Evolutionary conservation across 148 eudicot genomes (phyloP).

Genomic region (Heliamphora exappendiculata): DNA sequence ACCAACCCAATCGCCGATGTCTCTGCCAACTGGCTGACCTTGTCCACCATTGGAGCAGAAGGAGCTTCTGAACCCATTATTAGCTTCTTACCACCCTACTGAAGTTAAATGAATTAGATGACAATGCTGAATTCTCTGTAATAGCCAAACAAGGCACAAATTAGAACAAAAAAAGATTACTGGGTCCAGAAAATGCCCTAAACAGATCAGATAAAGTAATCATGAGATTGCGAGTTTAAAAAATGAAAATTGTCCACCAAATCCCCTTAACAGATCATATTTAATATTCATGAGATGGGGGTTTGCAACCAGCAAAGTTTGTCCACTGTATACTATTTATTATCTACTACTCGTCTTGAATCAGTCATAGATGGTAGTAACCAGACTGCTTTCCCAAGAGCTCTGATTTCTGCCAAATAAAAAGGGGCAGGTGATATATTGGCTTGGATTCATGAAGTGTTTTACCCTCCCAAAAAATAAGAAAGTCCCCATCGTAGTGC

Average conservation of each 20-base stretch:
- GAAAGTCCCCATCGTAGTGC: not conserved
- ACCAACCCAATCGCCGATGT: constrained; percentile 32
- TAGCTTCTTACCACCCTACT: not conserved
- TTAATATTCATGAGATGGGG: not conserved
- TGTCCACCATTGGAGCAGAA: constrained; percentile 22
- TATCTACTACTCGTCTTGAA: not conserved
- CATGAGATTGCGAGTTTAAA: too few relatives aligned
- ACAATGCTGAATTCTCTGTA: not conserved
- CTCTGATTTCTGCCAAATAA: not conserved
- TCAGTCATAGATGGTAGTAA: not conserved
- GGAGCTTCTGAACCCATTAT: constrained; percentile 33
- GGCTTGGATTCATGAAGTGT: not conserved
- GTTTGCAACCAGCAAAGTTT: not conserved
- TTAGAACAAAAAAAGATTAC: not conserved
- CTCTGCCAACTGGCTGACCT: constrained; percentile 22
- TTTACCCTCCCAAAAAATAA: not conserved
- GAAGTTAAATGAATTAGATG: not conserved
- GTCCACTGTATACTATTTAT: not conserved
- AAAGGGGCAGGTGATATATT: not conserved
- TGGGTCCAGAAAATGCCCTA: not conserved
- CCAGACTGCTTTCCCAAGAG: not conserved
- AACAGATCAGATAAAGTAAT: not conserved
- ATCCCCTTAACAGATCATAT: not conserved
- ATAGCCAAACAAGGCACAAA: not conserved
- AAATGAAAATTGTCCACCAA: too few relatives aligned